Evolutionary conservation across 176 grass and related monocot genomes (phyloP), one percentile per base, ranked within the genome.

Genomic region (Poa annua): DNA sequence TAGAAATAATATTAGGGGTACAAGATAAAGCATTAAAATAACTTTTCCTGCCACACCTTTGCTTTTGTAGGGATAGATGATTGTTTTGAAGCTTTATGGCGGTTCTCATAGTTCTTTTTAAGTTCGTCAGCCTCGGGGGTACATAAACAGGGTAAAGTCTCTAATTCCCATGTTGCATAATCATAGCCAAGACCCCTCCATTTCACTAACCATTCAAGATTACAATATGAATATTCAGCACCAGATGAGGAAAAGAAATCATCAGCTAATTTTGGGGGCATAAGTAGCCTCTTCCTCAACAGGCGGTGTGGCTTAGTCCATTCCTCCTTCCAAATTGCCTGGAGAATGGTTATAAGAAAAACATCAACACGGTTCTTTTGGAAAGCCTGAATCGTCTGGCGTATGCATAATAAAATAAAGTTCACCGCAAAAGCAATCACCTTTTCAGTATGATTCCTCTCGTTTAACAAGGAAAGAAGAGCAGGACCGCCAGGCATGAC

Each of bases 141-240:
- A 60, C 80, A 66, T 54, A 97, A 83, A 97, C 89, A 97, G 49
- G 80, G 63, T 45, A 80, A 86, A 83, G 67, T 89, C 38, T 91
- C 92, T 38, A 97, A 70, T 78, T 94, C 92, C 95, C 95, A 97
- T 68, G 95, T 97, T 45, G 88, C 86, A 32, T 92, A 59, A 75
- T 94, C 90, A 22, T 97, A 94, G n/a, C 92, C 90, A 71, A 92
- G 87, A 75, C 78, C 86, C 47, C 88, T 92, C 95, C 95, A 97
- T 88, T 94, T 97, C 66, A 97, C 95, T 65, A 94, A 77, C 90
- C 90, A 97, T 82, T 97, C 95, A 68, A 36, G 63, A 78, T 84
- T 92, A 86, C 88, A 97, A 74, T 78, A 85, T 57, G 52, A 20
- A 52, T 85, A 36, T 8, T 73, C 71, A 74, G 74, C 59, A 75